Conservation (phyloP, 1,139 yeast species). For the Casaregolazyma lundiana region DNA sequence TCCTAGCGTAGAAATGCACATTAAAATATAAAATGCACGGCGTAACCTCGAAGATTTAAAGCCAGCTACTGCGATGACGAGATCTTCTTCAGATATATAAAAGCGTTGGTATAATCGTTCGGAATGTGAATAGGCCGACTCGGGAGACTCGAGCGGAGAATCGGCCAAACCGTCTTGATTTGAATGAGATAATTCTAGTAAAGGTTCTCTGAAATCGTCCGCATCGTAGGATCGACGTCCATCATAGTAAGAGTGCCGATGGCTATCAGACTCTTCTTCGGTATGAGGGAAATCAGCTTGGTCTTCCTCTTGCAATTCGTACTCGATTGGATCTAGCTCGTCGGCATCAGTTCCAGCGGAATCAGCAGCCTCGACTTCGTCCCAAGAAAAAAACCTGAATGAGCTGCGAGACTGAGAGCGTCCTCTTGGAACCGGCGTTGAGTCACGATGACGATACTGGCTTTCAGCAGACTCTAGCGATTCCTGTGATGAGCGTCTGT, state of each 20-base stretch:
- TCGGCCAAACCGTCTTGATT: neutral
- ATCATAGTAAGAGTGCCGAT: neutral
- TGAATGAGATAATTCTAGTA: constrained; percentile 3
- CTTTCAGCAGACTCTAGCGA: neutral
- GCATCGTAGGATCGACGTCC: constrained; percentile 8
- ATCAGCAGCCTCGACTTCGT: constrained; percentile 79
- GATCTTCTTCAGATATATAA: constrained; percentile 91
- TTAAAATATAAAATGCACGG: constrained; percentile 44
- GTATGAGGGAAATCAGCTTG: constrained; percentile 12
- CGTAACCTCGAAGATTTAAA: constrained; percentile 54
- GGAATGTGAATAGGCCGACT: constrained; percentile 13
- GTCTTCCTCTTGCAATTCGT: constrained; percentile 32
- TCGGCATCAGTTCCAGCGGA: constrained; percentile 78
- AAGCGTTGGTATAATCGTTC: constrained; percentile 54
- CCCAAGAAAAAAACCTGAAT: constrained; percentile 76
- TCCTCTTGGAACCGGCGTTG: constrained; percentile 1
- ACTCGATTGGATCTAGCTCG: constrained; percentile 41
- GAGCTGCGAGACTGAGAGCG: constrained; percentile 29
- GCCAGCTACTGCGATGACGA: constrained; percentile 92
- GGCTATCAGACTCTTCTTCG: constrained; percentile 11
- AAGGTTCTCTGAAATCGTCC: constrained; percentile 8
- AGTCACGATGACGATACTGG: constrained; percentile 7
- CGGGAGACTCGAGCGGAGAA: neutral
- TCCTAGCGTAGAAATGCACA: constrained; percentile 64
- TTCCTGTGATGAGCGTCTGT: constrained; percentile 8